These are phyloP conservation scores for Tetragonia tetragonoides DNA, from an alignment of 148 eudicot species.

Conservation along the genomic window DNA sequence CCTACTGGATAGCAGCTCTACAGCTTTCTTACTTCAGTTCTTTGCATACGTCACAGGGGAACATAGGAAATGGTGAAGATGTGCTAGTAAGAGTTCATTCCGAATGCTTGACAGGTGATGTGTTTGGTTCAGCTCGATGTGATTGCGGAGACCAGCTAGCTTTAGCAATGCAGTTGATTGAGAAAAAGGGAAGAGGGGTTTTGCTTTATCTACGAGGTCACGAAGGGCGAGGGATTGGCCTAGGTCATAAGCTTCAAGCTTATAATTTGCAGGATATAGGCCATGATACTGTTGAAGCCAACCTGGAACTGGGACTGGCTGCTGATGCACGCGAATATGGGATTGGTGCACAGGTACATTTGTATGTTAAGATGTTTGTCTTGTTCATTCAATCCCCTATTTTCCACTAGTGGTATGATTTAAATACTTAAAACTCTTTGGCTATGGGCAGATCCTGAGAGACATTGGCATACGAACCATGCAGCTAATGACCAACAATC, in stretches of 20 bases:
- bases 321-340: slow-evolving; percentile 95
- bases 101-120: slow-evolving; percentile 94
- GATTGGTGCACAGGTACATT: slow-evolving; percentile 82
- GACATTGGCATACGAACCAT: slow-evolving; percentile 82
- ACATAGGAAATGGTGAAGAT: slow-evolving; percentile 73
- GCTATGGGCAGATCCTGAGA: slow-evolving; percentile 53
- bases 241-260: slow-evolving; percentile 86
- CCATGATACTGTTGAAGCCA: slow-evolving; percentile 96
- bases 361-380: not conserved
- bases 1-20: not conserved
- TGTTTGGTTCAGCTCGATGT: slow-evolving; percentile 86
- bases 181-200: slow-evolving; percentile 77
- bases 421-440: not conserved
- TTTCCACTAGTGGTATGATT: not conserved
- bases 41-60: slow-evolving; percentile 43
- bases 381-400: not conserved
- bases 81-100: slow-evolving; percentile 92
- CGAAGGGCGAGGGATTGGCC: slow-evolving; percentile 95
- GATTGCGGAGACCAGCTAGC: slow-evolving; percentile 88
- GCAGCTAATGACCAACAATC: slow-evolving; percentile 95
- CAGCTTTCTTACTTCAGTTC: not conserved
- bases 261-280: slow-evolving; percentile 88
- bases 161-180: slow-evolving; percentile 75
- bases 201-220: slow-evolving; percentile 83
- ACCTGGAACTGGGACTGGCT: slow-evolving; percentile 83